Evolutionary conservation across 2,329 filamentous ascomycete genomes (phyloP).

Genomic region (Pseudocercospora crystallina): DNA sequence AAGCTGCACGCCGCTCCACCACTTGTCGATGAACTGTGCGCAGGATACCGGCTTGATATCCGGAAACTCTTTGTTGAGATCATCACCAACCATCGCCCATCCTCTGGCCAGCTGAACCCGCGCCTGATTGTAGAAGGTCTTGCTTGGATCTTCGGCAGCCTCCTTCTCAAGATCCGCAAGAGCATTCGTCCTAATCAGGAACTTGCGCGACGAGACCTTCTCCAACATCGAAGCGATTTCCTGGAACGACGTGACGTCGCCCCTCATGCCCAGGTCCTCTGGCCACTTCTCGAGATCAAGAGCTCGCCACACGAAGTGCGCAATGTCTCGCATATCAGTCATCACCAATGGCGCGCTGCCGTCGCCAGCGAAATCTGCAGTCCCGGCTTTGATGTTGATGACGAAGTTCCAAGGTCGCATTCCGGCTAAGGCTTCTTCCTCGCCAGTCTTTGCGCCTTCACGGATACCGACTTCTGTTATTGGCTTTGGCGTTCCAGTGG

Average conservation of each 20-base stretch:
- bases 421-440: conserved; percentile 33
- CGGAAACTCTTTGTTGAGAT: conserved; percentile 30
- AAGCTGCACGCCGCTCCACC: conserved; percentile 31
- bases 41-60: conserved; percentile 27
- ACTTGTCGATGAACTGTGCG: conserved; percentile 31
- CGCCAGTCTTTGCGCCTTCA: conserved; percentile 25
- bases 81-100: conserved; percentile 26
- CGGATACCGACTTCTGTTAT: conserved; percentile 21
- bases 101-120: conserved; percentile 26
- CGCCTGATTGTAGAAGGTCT: conserved; percentile 33
- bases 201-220: conserved; percentile 29
- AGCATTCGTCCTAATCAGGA: conserved; percentile 28
- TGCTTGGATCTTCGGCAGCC: conserved; percentile 17
- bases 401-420: conserved; percentile 43
- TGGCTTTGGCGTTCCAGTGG: conserved; percentile 30
- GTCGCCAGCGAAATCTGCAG: conserved; percentile 51
- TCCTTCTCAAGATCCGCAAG: conserved; percentile 24
- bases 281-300: conserved; percentile 50
- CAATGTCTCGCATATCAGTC: conserved; percentile 53
- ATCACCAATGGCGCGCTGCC: conserved; percentile 48
- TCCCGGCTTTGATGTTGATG: conserved; percentile 46
- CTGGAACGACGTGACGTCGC: conserved; percentile 28
- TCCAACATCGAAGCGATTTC: conserved; percentile 30
- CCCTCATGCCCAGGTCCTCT: conserved; percentile 38
- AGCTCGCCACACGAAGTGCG: conserved; percentile 44